Conservation (phyloP, 1,139 yeast genomes). For the Geotrichum siamense region DNA sequence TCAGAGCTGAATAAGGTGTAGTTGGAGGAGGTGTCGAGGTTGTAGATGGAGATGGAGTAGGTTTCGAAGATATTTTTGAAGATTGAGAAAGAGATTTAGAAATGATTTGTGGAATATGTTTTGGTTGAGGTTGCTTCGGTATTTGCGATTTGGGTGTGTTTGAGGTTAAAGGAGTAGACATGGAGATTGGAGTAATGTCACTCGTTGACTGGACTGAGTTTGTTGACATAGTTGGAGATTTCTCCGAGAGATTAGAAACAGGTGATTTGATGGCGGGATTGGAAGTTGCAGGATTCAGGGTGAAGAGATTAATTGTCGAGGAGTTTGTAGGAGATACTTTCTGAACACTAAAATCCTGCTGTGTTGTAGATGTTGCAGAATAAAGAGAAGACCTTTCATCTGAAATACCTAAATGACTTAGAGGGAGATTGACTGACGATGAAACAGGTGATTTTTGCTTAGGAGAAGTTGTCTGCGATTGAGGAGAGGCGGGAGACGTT, state of each 20-base stretch:
- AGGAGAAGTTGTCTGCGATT: background rate
- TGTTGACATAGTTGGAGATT: slow-evolving; percentile 5
- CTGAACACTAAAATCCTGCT: slow-evolving; percentile 3
- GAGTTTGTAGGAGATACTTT: slow-evolving; percentile 2
- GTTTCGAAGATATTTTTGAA: slow-evolving; percentile 8
- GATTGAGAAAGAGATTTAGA: slow-evolving; percentile 12
- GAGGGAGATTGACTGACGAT: background rate
- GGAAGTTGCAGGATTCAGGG: background rate
- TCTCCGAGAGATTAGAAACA: background rate
- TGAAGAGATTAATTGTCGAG: background rate
- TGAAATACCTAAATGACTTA: slow-evolving; percentile 3
- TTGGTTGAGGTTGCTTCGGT: slow-evolving; percentile 2
- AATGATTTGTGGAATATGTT: background rate
- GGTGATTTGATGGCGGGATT: background rate
- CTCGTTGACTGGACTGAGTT: slow-evolving; percentile 8
- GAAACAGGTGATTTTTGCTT: background rate
- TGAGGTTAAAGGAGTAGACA: slow-evolving; percentile 7
- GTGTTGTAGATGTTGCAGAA: slow-evolving; percentile 1
- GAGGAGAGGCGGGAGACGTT: background rate
- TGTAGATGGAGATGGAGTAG: slow-evolving; percentile 1
- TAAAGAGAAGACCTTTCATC: background rate
- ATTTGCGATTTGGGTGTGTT: background rate
- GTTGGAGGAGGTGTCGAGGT: slow-evolving; percentile 11
- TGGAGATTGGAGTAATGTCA: slow-evolving; percentile 14
- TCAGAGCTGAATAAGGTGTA: slow-evolving; percentile 11